phyloP scores from a whole-genome alignment of 106 monocot genomes.

The Dioscorea alata region DNA sequence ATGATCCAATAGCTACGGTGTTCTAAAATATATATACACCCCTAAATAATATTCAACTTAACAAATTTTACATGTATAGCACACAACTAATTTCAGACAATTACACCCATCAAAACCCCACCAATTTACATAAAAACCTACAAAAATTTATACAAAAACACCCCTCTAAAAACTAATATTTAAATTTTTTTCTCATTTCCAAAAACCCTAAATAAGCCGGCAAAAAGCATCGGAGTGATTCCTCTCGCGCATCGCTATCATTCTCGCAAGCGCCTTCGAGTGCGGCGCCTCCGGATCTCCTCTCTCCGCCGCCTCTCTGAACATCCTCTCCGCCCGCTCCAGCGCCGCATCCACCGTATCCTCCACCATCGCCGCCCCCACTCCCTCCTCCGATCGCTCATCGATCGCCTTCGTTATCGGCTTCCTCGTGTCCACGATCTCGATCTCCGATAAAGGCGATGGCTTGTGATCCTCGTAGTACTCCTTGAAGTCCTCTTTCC shows the following conservation, averaged over 20 bases:
- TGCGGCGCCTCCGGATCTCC: slow-evolving; percentile 51
- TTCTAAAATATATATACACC: too few species aligned
- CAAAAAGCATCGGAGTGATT: not conserved
- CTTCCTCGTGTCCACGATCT: slow-evolving; percentile 52
- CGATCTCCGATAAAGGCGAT: slow-evolving; percentile 44
- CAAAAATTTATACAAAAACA: too few species aligned
- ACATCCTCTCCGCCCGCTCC: slow-evolving; percentile 41
- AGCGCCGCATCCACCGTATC: slow-evolving; percentile 46
- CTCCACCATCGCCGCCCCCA: slow-evolving; percentile 5
- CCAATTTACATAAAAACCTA: too few species aligned
- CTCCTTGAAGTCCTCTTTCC: slow-evolving; percentile 22
- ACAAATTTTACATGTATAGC: too few species aligned
- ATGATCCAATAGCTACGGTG: too few species aligned
- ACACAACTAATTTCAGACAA: too few species aligned
- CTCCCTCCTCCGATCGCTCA: slow-evolving; percentile 8
- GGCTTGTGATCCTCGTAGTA: slow-evolving; percentile 56
- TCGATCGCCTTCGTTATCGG: slow-evolving; percentile 35
- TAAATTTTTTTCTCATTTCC: too few species aligned
- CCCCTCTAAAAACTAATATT: too few species aligned
- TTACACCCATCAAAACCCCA: too few species aligned
- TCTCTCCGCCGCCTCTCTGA: slow-evolving; percentile 22
- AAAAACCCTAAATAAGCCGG: too few species aligned
- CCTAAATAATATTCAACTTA: too few species aligned
- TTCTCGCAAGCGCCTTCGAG: slow-evolving; percentile 21
- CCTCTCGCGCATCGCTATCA: slow-evolving; percentile 7